Conservation (phyloP, 1,139 yeast genomes). For the Saccharomyces hybrid region DNA sequence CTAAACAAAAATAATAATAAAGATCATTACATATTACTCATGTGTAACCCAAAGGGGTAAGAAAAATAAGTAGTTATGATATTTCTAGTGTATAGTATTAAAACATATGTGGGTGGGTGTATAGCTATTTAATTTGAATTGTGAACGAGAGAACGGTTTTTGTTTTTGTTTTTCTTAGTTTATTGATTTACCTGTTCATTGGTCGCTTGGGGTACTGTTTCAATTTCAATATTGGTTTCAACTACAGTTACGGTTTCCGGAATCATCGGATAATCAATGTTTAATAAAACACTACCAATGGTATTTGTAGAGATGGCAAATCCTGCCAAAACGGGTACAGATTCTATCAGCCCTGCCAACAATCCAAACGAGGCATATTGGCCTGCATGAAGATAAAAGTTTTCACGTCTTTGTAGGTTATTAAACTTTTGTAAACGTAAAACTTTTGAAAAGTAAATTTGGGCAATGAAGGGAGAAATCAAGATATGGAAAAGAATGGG, state of each 20-base stretch:
- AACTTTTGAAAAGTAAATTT: constrained; percentile 21
- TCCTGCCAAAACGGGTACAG: constrained; percentile 27
- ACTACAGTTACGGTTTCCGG: neutral
- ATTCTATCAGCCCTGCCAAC: constrained; percentile 24
- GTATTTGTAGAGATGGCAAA: constrained; percentile 24
- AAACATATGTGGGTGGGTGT: neutral
- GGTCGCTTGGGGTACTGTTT: neutral
- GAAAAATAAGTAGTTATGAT: neutral
- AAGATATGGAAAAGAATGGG: constrained; percentile 23
- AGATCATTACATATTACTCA: neutral
- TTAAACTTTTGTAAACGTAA: constrained; percentile 20
- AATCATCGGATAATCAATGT: constrained; percentile 10
- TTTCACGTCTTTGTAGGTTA: constrained; percentile 21
- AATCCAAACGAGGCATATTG: constrained; percentile 28
- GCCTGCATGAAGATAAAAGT: constrained; percentile 23
- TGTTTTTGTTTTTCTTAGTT: neutral
- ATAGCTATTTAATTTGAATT: neutral
- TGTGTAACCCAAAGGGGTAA: neutral
- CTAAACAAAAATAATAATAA: no score
- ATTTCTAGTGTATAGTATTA: neutral
- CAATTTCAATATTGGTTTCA: neutral
- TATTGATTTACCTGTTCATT: neutral
- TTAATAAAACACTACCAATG: constrained; percentile 27
- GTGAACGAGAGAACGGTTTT: neutral
- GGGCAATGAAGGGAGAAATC: constrained; percentile 25